These are phyloP conservation scores for Zymoseptoria ardabiliae DNA, from an alignment of 2,329 filamentous ascomycete genomes.

Conservation along the genomic window DNA sequence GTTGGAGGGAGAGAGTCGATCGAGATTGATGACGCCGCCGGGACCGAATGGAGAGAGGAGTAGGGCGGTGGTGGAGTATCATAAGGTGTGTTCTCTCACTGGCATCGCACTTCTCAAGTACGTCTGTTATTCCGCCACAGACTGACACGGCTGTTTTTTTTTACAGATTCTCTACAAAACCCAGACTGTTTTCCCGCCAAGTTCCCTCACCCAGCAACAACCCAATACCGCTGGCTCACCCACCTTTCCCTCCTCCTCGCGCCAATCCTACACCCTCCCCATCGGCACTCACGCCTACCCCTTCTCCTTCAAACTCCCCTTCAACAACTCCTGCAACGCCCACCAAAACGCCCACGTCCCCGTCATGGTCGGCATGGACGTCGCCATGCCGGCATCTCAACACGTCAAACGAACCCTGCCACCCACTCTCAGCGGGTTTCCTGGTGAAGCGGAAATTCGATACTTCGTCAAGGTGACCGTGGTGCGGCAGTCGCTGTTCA, in stretches of 20 bases:
- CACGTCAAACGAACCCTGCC: constrained; percentile 85
- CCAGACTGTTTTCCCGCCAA: constrained; percentile 47
- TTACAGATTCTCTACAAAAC: constrained; percentile 67
- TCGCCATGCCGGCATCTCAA: constrained; percentile 40
- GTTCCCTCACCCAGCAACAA: constrained; percentile 31
- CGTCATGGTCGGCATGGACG: constrained; percentile 39
- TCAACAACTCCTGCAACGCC: constrained; percentile 65
- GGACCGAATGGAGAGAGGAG: constrained; percentile 37
- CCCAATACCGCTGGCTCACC: constrained; percentile 9
- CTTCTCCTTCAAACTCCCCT: constrained; percentile 64
- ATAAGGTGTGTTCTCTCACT: constrained; percentile 37
- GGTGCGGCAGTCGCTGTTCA: constrained; percentile 78
- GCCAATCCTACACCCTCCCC: constrained; percentile 51
- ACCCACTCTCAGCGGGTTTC: constrained; percentile 80
- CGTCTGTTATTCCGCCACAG: no score
- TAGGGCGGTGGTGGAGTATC: constrained; percentile 43
- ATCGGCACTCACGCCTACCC: constrained; percentile 68
- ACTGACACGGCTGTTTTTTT: background rate
- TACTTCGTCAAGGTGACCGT: constrained; percentile 97
- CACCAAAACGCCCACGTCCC: constrained; percentile 31
- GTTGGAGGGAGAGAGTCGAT: constrained; percentile 71
- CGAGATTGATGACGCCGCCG: constrained; percentile 50
- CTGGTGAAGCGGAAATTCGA: constrained; percentile 77
- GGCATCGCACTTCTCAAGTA: background rate
- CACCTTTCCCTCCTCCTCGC: constrained; percentile 14